phyloP scores from a whole-genome alignment of 2,329 filamentous ascomycete genomes.

The Trichophyton mentagrophytes region DNA sequence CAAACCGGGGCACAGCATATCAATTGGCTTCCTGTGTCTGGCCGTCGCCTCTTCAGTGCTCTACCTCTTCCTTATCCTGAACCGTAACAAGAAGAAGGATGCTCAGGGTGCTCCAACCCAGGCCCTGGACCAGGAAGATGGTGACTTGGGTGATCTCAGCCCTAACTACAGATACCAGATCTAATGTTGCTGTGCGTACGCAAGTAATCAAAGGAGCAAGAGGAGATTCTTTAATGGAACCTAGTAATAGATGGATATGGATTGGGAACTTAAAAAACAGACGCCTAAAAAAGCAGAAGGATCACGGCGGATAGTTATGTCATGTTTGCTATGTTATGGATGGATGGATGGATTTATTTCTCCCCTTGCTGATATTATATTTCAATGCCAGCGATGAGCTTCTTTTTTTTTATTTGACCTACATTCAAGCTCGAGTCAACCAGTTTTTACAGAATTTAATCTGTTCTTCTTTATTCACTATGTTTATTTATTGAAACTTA shows the following conservation, averaged over 20 bases:
- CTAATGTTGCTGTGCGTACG: neutral
- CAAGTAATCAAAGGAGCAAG: too few species aligned
- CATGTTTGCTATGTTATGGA: neutral
- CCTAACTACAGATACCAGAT: constrained; percentile 30
- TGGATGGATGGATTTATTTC: too few species aligned
- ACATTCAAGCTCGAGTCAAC: too few species aligned
- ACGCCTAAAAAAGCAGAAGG: neutral
- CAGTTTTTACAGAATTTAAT: neutral
- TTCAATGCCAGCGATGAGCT: neutral
- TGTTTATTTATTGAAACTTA: neutral
- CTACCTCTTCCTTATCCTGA: constrained; percentile 27
- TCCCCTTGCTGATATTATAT: too few species aligned
- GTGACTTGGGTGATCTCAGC: constrained; percentile 30
- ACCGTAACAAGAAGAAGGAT: constrained; percentile 31
- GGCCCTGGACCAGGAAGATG: constrained; percentile 21
- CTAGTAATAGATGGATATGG: neutral
- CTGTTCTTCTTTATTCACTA: neutral
- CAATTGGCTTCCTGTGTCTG: constrained; percentile 58
- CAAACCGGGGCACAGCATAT: constrained; percentile 62
- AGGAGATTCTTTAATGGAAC: neutral
- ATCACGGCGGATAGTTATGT: neutral
- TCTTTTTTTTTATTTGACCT: too few species aligned
- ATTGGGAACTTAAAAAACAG: neutral
- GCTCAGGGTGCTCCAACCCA: constrained; percentile 14
- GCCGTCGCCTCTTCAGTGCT: constrained; percentile 41